Base-by-base conservation (phyloP, 495 filamentous ascomycete species). In the Trichoderma gamsii region DNA sequence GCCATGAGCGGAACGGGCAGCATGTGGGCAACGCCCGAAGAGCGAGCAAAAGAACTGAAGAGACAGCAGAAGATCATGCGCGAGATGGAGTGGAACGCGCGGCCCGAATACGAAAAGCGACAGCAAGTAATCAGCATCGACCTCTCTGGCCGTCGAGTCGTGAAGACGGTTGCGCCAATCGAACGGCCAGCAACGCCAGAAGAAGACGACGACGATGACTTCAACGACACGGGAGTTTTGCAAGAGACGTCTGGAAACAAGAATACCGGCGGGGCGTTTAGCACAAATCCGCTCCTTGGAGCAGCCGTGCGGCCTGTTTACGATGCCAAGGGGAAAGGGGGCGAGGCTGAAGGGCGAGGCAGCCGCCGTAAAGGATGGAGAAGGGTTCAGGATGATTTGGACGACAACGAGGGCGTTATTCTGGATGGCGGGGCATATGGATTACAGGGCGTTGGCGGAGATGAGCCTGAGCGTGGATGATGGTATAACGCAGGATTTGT, bases 71-170 rank as follows among this genome's bases (percentile, higher is more conserved):
- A 91, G 72, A 82, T 93, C 6, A 74, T 97, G 72, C 77, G 91
- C 7, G 91, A 96, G 81, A 88, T 95, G 82, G 93, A 97, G 68
- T 97, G 93, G 86, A 90, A 90, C 70, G 90, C 90, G 4, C 84
- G 88, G 68, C 94, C 95, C 1, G 95, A 96, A 69, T 99, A 91
- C 77, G 95, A 99, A 79, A 98, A 95, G 83, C 85, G 93, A 70
- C 87, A 85, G 73, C 87, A 93, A 69, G 90, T 99, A 0, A 88
- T 96, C 66, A 92, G 90, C 71, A 87, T 97, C 65, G 94, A 97
- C 77, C 75, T 97, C 3, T 85, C 86, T 32, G 90, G 89, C 8
- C 87, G 88, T 27, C 92, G 90, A 71, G 87, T 93, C 0, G 86
- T 92, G 4, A 86, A 85, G 78, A 90, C 81, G 81, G 94, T 90